phyloP scores from a whole-genome alignment of 2,329 filamentous ascomycete genomes.

The Xylariaceae sp. region DNA sequence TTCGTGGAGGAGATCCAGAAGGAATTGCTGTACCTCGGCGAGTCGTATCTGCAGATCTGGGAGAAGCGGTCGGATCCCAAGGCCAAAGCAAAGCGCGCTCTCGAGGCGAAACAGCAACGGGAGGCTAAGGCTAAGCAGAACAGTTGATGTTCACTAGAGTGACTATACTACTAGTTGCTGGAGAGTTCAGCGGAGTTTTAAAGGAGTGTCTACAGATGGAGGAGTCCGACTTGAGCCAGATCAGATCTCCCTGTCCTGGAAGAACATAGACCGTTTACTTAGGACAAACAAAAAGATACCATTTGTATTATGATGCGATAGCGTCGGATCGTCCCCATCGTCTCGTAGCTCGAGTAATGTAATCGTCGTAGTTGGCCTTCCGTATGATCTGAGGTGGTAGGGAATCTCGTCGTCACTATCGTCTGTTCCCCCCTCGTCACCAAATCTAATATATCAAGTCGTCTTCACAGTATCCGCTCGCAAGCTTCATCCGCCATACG shows the following conservation, averaged over 20 bases:
- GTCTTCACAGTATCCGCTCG: too few relatives aligned
- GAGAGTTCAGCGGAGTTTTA: background rate
- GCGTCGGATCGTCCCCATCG: background rate
- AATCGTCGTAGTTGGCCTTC: background rate
- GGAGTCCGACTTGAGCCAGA: background rate
- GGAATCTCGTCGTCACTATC: background rate
- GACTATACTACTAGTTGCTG: background rate
- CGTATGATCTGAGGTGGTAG: background rate
- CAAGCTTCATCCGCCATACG: too few relatives aligned
- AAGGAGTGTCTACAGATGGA: background rate
- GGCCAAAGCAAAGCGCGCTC: background rate
- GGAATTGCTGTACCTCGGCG: slow-evolving; percentile 85
- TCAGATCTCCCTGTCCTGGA: background rate
- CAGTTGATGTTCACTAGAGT: background rate
- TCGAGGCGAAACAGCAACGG: slow-evolving; percentile 63
- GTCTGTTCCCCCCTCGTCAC: too few relatives aligned
- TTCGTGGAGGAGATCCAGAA: slow-evolving; percentile 85
- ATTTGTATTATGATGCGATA: slow-evolving; percentile 2
- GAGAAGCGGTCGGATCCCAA: slow-evolving; percentile 63
- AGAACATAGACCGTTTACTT: background rate
- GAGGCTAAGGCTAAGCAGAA: slow-evolving; percentile 32
- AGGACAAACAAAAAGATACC: slow-evolving; percentile 7
- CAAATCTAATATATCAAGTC: too few relatives aligned
- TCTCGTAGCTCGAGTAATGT: background rate
- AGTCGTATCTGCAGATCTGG: slow-evolving; percentile 96